These are phyloP conservation scores for Apiospora saccharicola DNA, from an alignment of 2,329 filamentous ascomycete genomes.

Conservation along the genomic window DNA sequence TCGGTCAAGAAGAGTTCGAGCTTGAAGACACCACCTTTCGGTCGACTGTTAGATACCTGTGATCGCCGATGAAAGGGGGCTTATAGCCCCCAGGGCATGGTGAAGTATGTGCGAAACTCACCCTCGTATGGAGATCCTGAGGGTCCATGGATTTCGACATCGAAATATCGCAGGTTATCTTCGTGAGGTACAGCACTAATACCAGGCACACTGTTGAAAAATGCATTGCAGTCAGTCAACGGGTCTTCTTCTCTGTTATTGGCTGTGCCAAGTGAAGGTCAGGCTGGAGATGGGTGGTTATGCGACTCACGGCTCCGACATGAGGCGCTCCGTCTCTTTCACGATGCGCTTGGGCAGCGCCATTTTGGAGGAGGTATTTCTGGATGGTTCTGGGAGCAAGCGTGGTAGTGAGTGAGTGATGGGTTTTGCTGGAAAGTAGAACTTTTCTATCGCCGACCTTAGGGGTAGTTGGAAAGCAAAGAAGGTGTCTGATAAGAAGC, in stretches of 20 bases:
- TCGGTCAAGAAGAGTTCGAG: conserved; percentile 97
- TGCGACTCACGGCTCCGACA: conserved; percentile 84
- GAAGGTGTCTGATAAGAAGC: not conserved
- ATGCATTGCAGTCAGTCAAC: not conserved
- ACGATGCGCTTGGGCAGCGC: conserved; percentile 95
- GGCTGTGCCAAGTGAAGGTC: not conserved
- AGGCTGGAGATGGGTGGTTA: conserved; percentile 26
- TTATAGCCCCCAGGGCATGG: not conserved
- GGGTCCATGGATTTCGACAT: conserved; percentile 94
- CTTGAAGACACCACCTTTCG: conserved; percentile 82
- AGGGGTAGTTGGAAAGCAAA: not conserved
- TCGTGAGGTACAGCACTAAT: conserved; percentile 96
- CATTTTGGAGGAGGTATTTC: conserved; percentile 53
- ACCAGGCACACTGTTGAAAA: conserved; percentile 77
- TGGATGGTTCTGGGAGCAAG: not conserved
- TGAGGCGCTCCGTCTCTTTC: conserved; percentile 97
- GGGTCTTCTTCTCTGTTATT: not conserved
- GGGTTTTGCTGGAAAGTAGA: not conserved
- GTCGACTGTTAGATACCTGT: not conserved
- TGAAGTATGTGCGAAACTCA: conserved; percentile 48
- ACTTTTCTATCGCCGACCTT: not conserved
- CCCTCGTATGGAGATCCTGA: conserved; percentile 94
- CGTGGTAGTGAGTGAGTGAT: not conserved
- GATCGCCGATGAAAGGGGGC: not conserved
- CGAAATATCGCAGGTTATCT: conserved; percentile 97